Conservation (phyloP, 78 protist species). For the Capsaspora owczarzaki region DNA sequence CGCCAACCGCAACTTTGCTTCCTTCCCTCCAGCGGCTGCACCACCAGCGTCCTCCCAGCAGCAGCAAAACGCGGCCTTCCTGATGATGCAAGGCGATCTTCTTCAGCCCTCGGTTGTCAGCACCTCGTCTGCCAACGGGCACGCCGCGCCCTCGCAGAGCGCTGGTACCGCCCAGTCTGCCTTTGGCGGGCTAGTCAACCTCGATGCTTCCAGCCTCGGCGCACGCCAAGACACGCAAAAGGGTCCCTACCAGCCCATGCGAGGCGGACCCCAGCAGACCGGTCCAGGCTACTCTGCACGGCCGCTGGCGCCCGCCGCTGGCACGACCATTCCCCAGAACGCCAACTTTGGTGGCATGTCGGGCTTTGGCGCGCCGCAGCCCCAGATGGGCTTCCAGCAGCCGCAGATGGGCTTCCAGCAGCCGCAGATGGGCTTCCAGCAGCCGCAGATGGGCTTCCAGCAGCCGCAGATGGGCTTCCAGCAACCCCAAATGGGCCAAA, state of each 20-base stretch:
- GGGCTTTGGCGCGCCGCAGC: no score
- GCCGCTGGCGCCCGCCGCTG: background rate
- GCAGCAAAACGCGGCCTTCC: background rate
- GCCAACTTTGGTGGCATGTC: background rate
- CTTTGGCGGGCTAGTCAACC: background rate
- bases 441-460: background rate
- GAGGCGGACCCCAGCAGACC: background rate
- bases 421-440: no score
- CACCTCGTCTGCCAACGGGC: no score
- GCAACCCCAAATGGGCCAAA: no score
- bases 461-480: background rate
- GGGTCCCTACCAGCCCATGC: background rate
- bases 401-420: no score
- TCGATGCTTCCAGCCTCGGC: background rate
- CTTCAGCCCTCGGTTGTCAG: no score
- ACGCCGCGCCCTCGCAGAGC: no score
- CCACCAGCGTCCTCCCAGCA: background rate
- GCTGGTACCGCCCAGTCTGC: no score
- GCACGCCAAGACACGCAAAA: background rate
- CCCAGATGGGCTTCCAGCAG: no score
- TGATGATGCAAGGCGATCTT: no score
- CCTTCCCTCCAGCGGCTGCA: conserved; percentile 3
- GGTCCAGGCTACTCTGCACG: background rate
- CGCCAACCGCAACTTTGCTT: conserved; percentile 13
- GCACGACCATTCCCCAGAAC: background rate